Base-by-base conservation (phyloP, 192 early-diverging fungal species). In the Coemansia sp. region DNA sequence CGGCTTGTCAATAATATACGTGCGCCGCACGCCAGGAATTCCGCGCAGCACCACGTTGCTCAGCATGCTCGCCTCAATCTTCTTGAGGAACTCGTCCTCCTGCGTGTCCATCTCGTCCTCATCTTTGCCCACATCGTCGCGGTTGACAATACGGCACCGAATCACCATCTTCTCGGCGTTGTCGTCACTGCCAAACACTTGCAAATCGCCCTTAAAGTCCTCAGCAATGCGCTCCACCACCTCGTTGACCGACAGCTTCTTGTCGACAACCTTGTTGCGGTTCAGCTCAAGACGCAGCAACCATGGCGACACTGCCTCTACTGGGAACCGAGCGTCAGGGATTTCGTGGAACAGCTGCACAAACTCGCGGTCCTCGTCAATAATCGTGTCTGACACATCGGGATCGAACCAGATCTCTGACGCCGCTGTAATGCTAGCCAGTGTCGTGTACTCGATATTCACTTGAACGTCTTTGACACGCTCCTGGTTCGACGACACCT, bases 331-430 rank as follows among this genome's bases (percentile, higher is more conserved):
- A 36, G 91, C 86, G 55, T 93, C 93, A 59, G 89, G 86, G 66
- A 92, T 85, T 57, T 91, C 87, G 64, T 86, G 86, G 76, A 91
- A 95, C 34, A 90, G 77, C 59, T 88, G 81, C 62, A 97, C 91
- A 72, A 99, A 93, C 40, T 94, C 92, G 55, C 83, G 80, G 77
- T 99, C 97, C 63, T 90, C 87, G 61, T 90, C 89, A 55, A 93
- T 92, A 54, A 90, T 79, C 15, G 92, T 88, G 57, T 89, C 84
- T 23, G 82, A 81, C 17, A 89, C 87, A 59, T 94, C 91, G 3
- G 97, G 97, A 60, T 97, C 95, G 76, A 98, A 99, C 84, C 90
- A 92, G 71, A 99, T 98, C 82, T 99, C 95, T 2, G 93, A 88
- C 23, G 84, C 82, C 12, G 86, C 76, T 5, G 95, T 94, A 12